Conservation (phyloP, 148 eudicot genomes). For the Rhododendron ovatum region DNA sequence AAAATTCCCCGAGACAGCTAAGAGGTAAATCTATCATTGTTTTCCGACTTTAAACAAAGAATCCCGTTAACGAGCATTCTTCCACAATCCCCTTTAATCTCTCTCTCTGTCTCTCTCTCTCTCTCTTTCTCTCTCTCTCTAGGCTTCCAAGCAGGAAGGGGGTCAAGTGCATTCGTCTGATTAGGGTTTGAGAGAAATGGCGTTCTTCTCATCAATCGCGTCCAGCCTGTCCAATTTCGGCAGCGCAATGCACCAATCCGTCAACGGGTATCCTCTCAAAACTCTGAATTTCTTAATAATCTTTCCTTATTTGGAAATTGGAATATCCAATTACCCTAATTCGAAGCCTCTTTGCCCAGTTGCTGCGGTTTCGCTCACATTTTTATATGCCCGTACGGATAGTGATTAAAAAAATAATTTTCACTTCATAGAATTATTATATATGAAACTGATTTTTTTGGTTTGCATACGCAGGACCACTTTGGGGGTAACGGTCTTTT, state of each 20-base stretch:
- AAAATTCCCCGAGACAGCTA: too few species aligned
- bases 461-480: not conserved
- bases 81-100: not conserved
- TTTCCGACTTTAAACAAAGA: not conserved
- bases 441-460: not conserved
- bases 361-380: not conserved
- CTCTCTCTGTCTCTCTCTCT: slow-evolving; percentile 1
- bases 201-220: slow-evolving; percentile 57
- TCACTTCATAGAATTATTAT: not conserved
- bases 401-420: not conserved
- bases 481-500: not conserved
- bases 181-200: slow-evolving; percentile 24
- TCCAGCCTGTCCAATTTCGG: slow-evolving; percentile 69
- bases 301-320: not conserved
- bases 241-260: slow-evolving; percentile 36
- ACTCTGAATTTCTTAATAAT: not conserved
- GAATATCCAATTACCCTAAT: not conserved
- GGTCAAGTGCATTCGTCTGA: not conserved
- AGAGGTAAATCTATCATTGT: not conserved
- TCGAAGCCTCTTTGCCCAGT: not conserved
- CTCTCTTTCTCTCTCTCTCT: not conserved
- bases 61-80: not conserved
- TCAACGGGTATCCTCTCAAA: slow-evolving; percentile 52
- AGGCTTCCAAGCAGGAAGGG: too few species aligned
- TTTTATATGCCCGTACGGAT: not conserved